Percentiles rank a stretch among this genome's conserved stretches.
Conservation (phyloP, 129 eudicot genomes). For the Flaveria linearis region DNA sequence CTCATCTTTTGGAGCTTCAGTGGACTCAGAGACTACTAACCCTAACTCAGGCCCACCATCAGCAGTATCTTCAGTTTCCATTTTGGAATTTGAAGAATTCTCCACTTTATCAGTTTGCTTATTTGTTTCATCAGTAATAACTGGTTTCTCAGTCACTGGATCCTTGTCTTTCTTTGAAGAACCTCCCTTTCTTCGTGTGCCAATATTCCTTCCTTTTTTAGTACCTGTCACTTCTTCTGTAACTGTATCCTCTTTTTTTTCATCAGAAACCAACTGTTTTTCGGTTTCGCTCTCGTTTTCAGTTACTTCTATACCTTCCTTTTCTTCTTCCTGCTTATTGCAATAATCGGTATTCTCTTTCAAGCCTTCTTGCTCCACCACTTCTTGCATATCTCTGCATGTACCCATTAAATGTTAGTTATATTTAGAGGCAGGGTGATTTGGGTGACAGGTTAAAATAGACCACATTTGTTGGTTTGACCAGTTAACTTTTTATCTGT, state of each 20-base stretch:
- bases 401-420: conserved; percentile 25
- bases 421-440: background rate
- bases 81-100: conserved; percentile 44
- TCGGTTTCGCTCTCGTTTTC: conserved; percentile 33
- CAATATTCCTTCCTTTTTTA: conserved; percentile 32
- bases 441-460: background rate
- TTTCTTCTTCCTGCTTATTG: conserved; percentile 37
- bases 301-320: conserved; percentile 34
- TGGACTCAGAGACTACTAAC: conserved; percentile 33
- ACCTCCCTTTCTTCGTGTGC: conserved; percentile 29
- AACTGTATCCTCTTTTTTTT: conserved; percentile 18
- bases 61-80: conserved; percentile 42
- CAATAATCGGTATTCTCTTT: conserved; percentile 37
- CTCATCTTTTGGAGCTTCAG: conserved; percentile 51
- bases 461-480: background rate
- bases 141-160: conserved; percentile 26
- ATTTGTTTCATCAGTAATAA: conserved; percentile 35
- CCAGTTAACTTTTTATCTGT: background rate
- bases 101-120: conserved; percentile 37
- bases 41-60: conserved; percentile 29
- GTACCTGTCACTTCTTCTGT: conserved; percentile 24
- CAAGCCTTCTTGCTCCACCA: conserved; percentile 43
- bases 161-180: conserved; percentile 35
- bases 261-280: conserved; percentile 32
- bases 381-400: conserved; percentile 52